Percentiles rank a stretch among this genome's conserved stretches.
Conservation (phyloP, 1,284 basidiomycete genomes). For the Leucoagaricus sp. region DNA sequence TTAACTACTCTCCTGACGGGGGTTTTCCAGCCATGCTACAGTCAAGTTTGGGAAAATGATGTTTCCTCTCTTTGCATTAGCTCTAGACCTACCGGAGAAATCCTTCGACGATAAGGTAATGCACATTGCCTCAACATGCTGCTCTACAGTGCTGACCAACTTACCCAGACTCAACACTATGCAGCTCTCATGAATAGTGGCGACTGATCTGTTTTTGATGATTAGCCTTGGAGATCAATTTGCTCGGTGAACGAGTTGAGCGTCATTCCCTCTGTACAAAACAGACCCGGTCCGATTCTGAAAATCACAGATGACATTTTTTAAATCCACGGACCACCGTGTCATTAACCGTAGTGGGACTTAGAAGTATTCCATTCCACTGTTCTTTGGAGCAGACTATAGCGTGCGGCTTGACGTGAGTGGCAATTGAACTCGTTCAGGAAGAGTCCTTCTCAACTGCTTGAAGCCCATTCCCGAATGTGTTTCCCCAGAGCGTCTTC, state of each 20-base stretch:
- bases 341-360: slow-evolving; percentile 66
- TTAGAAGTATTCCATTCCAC: slow-evolving; percentile 67
- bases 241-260: slow-evolving; percentile 75
- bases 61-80: slow-evolving; percentile 85
- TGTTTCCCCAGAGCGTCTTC: slow-evolving; percentile 59
- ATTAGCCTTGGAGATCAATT: slow-evolving; percentile 74
- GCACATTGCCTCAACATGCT: not conserved
- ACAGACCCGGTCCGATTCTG: not conserved
- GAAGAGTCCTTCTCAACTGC: too few species aligned
- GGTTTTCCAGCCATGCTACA: slow-evolving; percentile 41
- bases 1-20: too few species aligned
- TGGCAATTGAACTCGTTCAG: too few species aligned
- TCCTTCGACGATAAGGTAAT: slow-evolving; percentile 82
- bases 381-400: slow-evolving; percentile 70
- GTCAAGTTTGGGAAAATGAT: slow-evolving; percentile 64
- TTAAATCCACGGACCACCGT: slow-evolving; percentile 77
- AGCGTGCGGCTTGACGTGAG: slow-evolving; percentile 60
- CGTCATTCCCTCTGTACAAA: not conserved
- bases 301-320: slow-evolving; percentile 70
- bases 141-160: not conserved
- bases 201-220: slow-evolving; percentile 4
- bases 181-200: slow-evolving; percentile 69
- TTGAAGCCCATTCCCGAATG: slow-evolving; percentile 72
- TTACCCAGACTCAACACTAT: slow-evolving; percentile 50
- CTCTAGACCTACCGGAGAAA: slow-evolving; percentile 71